A percentile compares a stretch with the other conserved stretches of the same genome.
phyloP scores from a whole-genome alignment of 805 yeast species.

The Candida cerambycidarum region DNA sequence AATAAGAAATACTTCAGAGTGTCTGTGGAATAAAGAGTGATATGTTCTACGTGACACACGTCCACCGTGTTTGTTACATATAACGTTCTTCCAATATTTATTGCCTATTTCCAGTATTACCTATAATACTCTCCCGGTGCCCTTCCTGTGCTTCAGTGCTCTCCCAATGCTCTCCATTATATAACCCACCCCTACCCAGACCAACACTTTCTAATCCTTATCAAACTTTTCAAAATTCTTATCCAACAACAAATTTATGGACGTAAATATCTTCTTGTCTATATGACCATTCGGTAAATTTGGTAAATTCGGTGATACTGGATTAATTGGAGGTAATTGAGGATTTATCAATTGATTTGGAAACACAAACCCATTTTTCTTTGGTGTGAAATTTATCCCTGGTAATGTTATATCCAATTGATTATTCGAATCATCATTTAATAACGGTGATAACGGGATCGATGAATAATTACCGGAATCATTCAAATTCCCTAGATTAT shows the following conservation, averaged over 20 bases:
- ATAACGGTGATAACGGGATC: constrained; percentile 30
- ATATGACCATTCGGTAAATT: constrained; percentile 3
- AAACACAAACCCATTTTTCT: constrained; percentile 13
- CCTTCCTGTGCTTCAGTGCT: no score
- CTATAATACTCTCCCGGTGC: no score
- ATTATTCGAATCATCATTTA: constrained; percentile 21
- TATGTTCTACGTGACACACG: no score
- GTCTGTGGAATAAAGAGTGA: no score
- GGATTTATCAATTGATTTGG: constrained; percentile 22
- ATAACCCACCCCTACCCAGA: no score
- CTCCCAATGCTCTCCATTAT: no score
- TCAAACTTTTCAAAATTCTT: constrained; percentile 7
- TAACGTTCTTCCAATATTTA: no score
- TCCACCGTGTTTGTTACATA: no score
- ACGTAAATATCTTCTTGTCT: constrained; percentile 6
- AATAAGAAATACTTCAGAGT: no score
- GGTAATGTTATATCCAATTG: constrained; percentile 15
- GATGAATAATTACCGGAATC: constrained; percentile 10
- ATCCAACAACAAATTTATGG: constrained; percentile 6
- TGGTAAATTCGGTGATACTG: constrained; percentile 23
- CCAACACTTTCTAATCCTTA: not conserved
- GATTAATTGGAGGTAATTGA: constrained; percentile 37
- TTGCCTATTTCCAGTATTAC: no score
- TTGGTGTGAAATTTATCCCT: constrained; percentile 10
- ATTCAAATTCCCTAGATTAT: constrained; percentile 1